These are phyloP conservation scores for Parastagonospora avenae DNA, from an alignment of 2,329 filamentous ascomycete species.

Conservation along the genomic window DNA sequence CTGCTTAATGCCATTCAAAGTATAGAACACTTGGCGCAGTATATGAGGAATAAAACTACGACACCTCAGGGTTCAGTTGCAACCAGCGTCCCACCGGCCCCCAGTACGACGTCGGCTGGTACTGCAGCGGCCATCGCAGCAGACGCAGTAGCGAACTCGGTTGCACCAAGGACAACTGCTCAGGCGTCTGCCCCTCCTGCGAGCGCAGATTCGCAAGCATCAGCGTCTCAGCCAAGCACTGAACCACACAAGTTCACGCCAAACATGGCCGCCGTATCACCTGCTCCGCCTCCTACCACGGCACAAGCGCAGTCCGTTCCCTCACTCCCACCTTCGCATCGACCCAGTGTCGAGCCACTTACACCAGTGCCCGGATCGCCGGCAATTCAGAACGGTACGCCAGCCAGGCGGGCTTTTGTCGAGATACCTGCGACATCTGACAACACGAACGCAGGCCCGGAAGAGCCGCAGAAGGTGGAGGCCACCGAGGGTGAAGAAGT, in stretches of 20 bases:
- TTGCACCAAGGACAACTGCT: constrained; percentile 3
- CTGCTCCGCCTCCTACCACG: constrained; percentile 11
- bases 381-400: constrained; percentile 32
- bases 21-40: constrained; percentile 24
- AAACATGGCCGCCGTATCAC: constrained; percentile 28
- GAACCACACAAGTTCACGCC: constrained; percentile 36
- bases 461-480: constrained; percentile 12
- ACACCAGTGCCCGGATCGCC: constrained; percentile 44
- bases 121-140: constrained; percentile 43
- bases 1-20: constrained; percentile 32
- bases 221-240: constrained; percentile 6
- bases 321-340: constrained; percentile 21
- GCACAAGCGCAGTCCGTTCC: constrained; percentile 12
- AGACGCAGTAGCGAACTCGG: constrained; percentile 32
- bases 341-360: constrained; percentile 44
- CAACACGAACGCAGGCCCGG: constrained; percentile 10
- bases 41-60: constrained; percentile 15
- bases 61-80: constrained; percentile 16
- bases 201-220: constrained; percentile 5
- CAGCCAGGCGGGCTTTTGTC: constrained; percentile 20
- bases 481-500: background rate
- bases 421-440: constrained; percentile 19
- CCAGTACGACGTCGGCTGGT: constrained; percentile 27
- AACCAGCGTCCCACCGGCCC: constrained; percentile 10
- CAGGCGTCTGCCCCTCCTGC: constrained; percentile 5